Evolutionary conservation across 768 basidiomycete species (phyloP).

Genomic region (Lentinula boryana): DNA sequence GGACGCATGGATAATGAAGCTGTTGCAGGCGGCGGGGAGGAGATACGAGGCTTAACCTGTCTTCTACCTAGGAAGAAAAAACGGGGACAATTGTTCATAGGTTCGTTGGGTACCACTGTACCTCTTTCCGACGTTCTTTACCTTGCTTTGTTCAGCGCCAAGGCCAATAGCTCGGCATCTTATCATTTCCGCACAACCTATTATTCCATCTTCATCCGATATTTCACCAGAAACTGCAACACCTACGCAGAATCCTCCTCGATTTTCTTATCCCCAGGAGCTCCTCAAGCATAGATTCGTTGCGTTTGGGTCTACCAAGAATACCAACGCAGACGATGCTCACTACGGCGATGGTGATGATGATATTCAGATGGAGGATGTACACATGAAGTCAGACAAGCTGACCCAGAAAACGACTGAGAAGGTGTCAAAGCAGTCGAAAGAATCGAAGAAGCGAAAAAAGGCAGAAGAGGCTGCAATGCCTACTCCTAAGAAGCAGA

Average conservation of each 20-base stretch:
- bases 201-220: slow-evolving; percentile 14
- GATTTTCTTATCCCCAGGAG: slow-evolving; percentile 53
- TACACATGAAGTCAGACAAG: background rate
- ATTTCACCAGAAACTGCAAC: slow-evolving; percentile 13
- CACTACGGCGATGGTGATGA: background rate
- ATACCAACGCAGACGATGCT: background rate
- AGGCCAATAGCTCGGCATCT: slow-evolving; percentile 53
- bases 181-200: slow-evolving; percentile 47
- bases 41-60: slow-evolving; percentile 54
- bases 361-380: background rate
- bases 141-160: slow-evolving; percentile 35
- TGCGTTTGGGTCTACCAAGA: slow-evolving; percentile 46
- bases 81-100: slow-evolving; percentile 50
- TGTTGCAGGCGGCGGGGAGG: slow-evolving; percentile 44
- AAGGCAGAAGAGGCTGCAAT: background rate
- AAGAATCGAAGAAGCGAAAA: background rate
- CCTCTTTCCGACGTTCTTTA: background rate
- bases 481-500: slow-evolving; percentile 3
- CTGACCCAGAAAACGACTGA: background rate
- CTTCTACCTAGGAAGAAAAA: slow-evolving; percentile 61
- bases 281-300: slow-evolving; percentile 58
- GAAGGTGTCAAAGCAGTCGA: background rate
- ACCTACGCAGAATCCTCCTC: slow-evolving; percentile 42
- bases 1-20: slow-evolving; percentile 17
- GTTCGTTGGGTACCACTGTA: slow-evolving; percentile 24